Base-by-base conservation (phyloP, 1,284 basidiomycete species). In the Sanghuangporus baumii region DNA sequence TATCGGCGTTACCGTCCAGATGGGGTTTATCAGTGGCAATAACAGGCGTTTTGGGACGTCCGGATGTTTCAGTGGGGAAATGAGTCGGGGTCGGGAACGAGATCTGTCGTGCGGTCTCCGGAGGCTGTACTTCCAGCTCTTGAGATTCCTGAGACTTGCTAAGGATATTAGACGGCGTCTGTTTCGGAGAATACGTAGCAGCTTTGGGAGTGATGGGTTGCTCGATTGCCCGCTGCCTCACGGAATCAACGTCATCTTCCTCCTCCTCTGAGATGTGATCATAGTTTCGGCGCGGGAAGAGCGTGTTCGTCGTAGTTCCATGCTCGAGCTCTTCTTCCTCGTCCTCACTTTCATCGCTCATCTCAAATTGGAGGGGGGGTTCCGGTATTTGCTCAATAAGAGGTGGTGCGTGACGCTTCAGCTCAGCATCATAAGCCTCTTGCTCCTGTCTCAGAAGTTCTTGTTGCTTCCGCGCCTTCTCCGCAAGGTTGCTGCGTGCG, bases 301-400 rank as follows among this genome's bases (percentile, higher is more conserved):
- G 57, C 36, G 43, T 55, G 60, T 54, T 50, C 41, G 64, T 36
- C 14, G 64, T 43, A 38, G 40, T 61, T 38, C n/a, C 61, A 6
- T 41, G 40, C 23, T 67, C 59, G 4, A 78, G 76, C 55, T 85
- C 83, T 1, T 81, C 82, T 40, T 79, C 85, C 36, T 84, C 83
- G 51, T 66, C 78, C 26, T 90, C 89, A 69, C 91, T 93, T 73
- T 93, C 90, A 70, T 93, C 91, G 69, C 89, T 91, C 68, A 92
- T 67, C 70, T 92, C 89, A 12, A 90, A 83, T 50, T 85, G 81
- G 58, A 89, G 89, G 6, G 88, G 88, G 2, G 88, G 88, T n/a
- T 77, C 81, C 31, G 75, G 73, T 36, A 18, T 72, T 70, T 36
- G 74, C 73, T 61, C 73, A 74, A 71, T 79, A 62, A 34, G 40